phyloP scores from a whole-genome alignment of 1,284 basidiomycete species.

The Tilletia caries region DNA sequence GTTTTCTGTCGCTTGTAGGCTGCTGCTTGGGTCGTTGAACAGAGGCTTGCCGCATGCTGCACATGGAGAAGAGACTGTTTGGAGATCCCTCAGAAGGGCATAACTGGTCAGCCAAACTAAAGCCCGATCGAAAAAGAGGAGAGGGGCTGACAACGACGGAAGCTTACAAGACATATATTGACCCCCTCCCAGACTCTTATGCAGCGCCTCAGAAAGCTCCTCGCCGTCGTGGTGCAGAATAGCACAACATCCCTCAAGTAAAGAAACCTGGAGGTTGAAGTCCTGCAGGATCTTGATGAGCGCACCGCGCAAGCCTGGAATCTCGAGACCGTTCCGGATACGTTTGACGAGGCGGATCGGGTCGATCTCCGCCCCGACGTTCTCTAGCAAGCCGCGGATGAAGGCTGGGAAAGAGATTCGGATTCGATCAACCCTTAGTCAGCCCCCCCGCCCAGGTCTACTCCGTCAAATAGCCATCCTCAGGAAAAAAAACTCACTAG shows the following conservation, averaged over 20 bases:
- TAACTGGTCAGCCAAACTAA: not conserved
- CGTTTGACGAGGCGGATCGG: constrained; percentile 88
- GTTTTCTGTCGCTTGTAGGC: constrained; percentile 14
- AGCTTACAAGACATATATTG: not conserved
- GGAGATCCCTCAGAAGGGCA: not conserved
- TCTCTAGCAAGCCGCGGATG: constrained; percentile 84
- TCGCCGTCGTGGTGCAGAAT: constrained; percentile 40
- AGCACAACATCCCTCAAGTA: constrained; percentile 42
- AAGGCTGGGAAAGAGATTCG: constrained; percentile 64
- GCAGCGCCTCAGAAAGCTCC: constrained; percentile 31
- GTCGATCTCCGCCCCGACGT: constrained; percentile 92
- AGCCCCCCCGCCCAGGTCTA: too few relatives aligned
- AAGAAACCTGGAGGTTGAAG: constrained; percentile 70
- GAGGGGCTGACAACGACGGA: not conserved
- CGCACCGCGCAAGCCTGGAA: constrained; percentile 87
- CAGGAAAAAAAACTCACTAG: constrained; percentile 60
- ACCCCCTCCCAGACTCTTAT: constrained; percentile 22
- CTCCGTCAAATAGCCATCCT: constrained; percentile 9
- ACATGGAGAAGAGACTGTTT: constrained; percentile 25
- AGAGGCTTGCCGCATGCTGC: constrained; percentile 28
- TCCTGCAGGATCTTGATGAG: constrained; percentile 95
- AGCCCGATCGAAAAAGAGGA: not conserved
- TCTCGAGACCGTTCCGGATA: constrained; percentile 92
- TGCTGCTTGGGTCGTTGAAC: constrained; percentile 15
- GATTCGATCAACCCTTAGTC: too few relatives aligned